Base-by-base conservation (phyloP, 805 yeast genomes). In the Saturnispora ahearnii region DNA sequence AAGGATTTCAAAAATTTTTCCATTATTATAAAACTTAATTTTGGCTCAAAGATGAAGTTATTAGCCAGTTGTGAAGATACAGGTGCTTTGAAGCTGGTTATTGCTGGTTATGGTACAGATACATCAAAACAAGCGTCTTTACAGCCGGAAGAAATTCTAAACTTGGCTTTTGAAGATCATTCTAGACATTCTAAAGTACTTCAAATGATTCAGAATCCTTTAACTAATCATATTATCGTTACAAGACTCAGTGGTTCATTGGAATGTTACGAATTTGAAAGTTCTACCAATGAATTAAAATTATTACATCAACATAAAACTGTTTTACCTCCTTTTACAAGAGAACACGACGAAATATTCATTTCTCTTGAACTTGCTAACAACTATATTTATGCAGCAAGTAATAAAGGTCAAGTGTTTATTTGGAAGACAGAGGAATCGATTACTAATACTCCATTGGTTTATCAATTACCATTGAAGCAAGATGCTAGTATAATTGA, bases 21-120 rank as follows among this genome's bases (percentile, higher is more conserved):
- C 41, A 33, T 41, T 33, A 24, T 7, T 37, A 22, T 21, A 40
- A 48, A 12, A 44, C 12, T 13, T 26, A 8, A 26, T 41, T 46
- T 31, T 21, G 30, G 15, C 32, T 30, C 18, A 13, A 24, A 13
- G 3, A 82, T 84, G 91, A 82, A 76, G 63, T 61, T 84, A 12
- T 57, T 84, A 42, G 81, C 73, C 3, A 71, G 87, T 40, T 76
- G 86, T 15, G 84, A 78, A 53, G 90, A 84, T 57, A 74, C 78
- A 1, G 89, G 90, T 0, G 71, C 77, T 5, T 56, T 82, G 48
- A 84, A 83, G 47, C 88, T 82, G 60, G 68, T 87, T 8, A 59
- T 73, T 5, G 87, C 88, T 57, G 62, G 68, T 18, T 68, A 73
- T 46, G 91, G 90, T 0, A 82, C 91, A 0, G 95, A 90, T 59